Evolutionary conservation across 495 filamentous ascomycete species (phyloP).

Genomic region (Cercophora scortea): DNA sequence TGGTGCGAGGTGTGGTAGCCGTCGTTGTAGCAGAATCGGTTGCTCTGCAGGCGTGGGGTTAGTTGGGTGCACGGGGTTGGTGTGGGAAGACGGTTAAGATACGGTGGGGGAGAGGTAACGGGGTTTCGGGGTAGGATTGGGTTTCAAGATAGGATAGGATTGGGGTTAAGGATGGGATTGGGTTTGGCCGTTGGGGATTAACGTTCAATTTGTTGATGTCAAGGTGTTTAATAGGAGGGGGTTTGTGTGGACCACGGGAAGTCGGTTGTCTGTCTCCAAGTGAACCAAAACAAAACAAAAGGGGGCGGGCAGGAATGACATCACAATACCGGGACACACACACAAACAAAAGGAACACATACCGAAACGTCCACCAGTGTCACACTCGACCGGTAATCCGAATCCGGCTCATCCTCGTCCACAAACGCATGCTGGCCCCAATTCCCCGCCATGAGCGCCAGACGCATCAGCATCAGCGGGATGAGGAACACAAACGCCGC

Average conservation of each 20-base stretch:
- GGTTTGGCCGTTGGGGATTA: too few species aligned
- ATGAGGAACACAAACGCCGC: conserved; percentile 51
- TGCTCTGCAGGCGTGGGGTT: conserved; percentile 36
- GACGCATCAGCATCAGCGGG: conserved; percentile 50
- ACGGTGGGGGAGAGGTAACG: not conserved
- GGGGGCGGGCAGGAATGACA: not conserved
- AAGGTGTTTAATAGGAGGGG: too few species aligned
- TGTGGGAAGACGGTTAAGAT: not conserved
- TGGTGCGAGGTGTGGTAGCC: conserved; percentile 77
- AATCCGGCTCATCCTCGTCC: conserved; percentile 58
- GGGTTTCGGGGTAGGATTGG: too few species aligned
- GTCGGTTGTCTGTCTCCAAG: too few species aligned
- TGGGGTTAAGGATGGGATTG: too few species aligned
- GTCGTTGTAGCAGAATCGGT: conserved; percentile 71
- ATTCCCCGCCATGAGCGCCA: conserved; percentile 73
- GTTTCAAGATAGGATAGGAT: too few species aligned
- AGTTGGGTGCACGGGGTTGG: not conserved
- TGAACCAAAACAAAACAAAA: not conserved
- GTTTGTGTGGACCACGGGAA: too few species aligned
- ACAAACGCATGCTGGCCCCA: conserved; percentile 75
- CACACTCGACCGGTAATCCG: conserved; percentile 64
- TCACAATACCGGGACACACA: not conserved
- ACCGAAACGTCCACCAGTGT: conserved; percentile 66
- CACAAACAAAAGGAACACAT: conserved; percentile 20
- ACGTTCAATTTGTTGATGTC: too few species aligned